These are phyloP conservation scores for Cornus kousa DNA, from an alignment of 148 eudicot species.

Conservation along the genomic window DNA sequence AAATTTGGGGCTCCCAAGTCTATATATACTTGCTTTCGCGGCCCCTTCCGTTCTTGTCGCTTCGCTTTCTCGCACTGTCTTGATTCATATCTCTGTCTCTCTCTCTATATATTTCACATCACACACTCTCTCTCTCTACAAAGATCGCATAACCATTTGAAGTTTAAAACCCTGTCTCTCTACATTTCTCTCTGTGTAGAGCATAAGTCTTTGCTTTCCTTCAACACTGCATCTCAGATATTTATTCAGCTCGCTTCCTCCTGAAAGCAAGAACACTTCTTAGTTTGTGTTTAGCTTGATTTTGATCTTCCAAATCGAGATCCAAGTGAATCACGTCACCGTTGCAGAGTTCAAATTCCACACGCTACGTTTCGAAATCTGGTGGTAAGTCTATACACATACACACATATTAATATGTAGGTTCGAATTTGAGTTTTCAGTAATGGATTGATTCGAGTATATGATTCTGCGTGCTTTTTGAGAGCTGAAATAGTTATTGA, in stretches of 20 bases:
- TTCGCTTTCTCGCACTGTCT: background rate
- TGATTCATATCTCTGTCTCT: background rate
- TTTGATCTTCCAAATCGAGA: background rate
- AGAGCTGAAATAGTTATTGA: background rate
- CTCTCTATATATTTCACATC: background rate
- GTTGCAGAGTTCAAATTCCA: background rate
- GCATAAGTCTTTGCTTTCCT: background rate
- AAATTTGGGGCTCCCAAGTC: background rate
- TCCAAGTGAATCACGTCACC: background rate
- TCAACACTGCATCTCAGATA: background rate
- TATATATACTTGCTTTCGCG: background rate
- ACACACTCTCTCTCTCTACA: no score
- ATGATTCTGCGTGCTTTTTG: background rate
- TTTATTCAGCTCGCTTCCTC: background rate
- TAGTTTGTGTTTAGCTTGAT: background rate
- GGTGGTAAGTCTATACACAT: background rate
- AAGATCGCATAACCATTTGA: no score
- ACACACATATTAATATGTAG: background rate
- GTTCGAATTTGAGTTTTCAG: background rate
- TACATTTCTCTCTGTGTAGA: background rate
- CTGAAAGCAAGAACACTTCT: background rate
- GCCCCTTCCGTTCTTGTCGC: background rate
- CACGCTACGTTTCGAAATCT: background rate
- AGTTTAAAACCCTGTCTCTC: no score
- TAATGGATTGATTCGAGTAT: background rate